Percentiles rank a stretch among this genome's conserved stretches.
These are phyloP conservation scores for Pseudopediastrum boryanum DNA, from an alignment of 139 green algal species.

Conservation along the genomic window DNA sequence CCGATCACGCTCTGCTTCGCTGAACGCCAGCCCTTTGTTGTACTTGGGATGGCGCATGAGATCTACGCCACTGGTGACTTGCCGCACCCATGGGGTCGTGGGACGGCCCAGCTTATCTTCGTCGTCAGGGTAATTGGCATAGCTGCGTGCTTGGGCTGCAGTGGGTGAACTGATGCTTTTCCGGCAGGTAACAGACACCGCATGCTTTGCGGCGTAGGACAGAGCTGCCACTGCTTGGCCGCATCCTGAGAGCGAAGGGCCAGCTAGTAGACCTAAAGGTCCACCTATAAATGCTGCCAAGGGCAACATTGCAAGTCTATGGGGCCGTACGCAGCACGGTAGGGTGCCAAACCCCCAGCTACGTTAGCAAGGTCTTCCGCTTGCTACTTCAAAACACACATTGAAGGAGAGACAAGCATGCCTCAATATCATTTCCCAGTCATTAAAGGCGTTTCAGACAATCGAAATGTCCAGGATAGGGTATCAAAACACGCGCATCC, in stretches of 20 bases:
- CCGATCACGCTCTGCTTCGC: conserved; percentile 76
- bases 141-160: neutral
- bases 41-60: conserved; percentile 78
- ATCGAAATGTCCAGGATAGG: too few relatives aligned
- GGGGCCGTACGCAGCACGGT: too few relatives aligned
- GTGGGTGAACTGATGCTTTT: too few relatives aligned
- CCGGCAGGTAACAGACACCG: neutral
- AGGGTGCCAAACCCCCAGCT: too few relatives aligned
- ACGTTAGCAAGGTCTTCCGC: too few relatives aligned
- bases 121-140: conserved; percentile 3
- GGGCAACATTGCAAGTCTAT: neutral
- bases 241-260: neutral
- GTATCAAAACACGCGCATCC: too few relatives aligned
- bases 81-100: conserved; percentile 64
- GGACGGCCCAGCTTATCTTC: conserved; percentile 34
- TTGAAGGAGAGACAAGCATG: too few relatives aligned
- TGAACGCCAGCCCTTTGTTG: conserved; percentile 92
- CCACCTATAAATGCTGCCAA: neutral
- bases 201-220: neutral
- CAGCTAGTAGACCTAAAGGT: neutral
- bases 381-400: too few relatives aligned
- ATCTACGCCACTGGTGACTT: conserved; percentile 83
- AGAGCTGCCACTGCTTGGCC: neutral
- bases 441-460: too few relatives aligned
- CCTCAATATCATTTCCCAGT: too few relatives aligned